Conservation (phyloP, 805 yeast genomes). For the Pichia sporocuriosa region DNA sequence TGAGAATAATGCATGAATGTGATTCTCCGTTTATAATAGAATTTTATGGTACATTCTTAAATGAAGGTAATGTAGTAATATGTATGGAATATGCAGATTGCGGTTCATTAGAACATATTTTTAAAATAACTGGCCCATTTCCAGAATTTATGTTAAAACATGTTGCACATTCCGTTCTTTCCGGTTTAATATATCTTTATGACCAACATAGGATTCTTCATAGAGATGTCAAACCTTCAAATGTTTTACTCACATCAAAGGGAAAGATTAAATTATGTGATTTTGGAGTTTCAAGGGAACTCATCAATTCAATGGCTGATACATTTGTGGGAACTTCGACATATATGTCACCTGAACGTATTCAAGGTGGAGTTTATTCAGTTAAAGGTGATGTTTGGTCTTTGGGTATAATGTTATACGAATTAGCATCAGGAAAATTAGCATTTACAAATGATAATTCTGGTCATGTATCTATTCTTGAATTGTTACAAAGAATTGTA, state of each 20-base stretch:
- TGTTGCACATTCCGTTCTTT: conserved; percentile 67
- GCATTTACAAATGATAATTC: conserved; percentile 59
- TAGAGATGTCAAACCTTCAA: conserved; percentile 93
- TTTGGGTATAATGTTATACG: conserved; percentile 82
- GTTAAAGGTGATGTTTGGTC: conserved; percentile 99
- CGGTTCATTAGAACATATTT: conserved; percentile 80
- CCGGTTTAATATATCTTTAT: conserved; percentile 78
- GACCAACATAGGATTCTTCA: conserved; percentile 84
- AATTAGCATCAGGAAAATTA: conserved; percentile 77
- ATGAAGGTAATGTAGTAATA: conserved; percentile 69
- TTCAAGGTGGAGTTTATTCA: conserved; percentile 89
- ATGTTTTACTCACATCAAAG: conserved; percentile 76
- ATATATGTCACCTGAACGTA: conserved; percentile 96
- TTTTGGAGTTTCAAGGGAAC: conserved; percentile 91
- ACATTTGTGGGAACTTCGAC: conserved; percentile 98
- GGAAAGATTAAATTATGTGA: conserved; percentile 93
- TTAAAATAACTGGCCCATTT: conserved; percentile 53
- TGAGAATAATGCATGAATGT: conserved; percentile 87
- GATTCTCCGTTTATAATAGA: conserved; percentile 76
- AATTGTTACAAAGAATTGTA: conserved; percentile 84
- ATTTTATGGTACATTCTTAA: conserved; percentile 84
- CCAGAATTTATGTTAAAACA: conserved; percentile 66
- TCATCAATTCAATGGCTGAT: conserved; percentile 90
- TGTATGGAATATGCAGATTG: conserved; percentile 97
- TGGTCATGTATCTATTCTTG: conserved; percentile 60